phyloP scores from a whole-genome alignment of 1,284 basidiomycete genomes.

The Fistulinella cinereoalba region DNA sequence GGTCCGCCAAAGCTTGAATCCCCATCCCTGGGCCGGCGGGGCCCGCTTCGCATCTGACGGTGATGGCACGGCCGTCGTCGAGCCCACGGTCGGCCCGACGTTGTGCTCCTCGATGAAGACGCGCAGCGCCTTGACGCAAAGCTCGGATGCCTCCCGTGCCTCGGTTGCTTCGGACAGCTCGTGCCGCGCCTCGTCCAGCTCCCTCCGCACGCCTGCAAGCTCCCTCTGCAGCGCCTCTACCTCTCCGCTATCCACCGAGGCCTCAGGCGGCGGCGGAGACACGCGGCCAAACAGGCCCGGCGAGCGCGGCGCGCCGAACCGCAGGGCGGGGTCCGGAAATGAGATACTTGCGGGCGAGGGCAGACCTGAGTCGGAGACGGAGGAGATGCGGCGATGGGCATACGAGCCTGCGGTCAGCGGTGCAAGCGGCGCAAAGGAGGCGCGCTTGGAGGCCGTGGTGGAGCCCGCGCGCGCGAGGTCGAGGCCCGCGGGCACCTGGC shows the following conservation, averaged over 20 bases:
- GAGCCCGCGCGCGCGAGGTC: constrained; percentile 56
- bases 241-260: constrained; percentile 40
- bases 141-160: constrained; percentile 83
- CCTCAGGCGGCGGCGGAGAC: constrained; percentile 41
- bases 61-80: constrained; percentile 21
- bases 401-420: constrained; percentile 46
- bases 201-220: constrained; percentile 51
- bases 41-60: constrained; percentile 40
- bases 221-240: constrained; percentile 62
- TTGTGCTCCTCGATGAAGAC: constrained; percentile 82
- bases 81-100: constrained; percentile 47
- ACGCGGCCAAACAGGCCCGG: constrained; percentile 50
- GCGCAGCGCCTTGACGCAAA: constrained; percentile 76
- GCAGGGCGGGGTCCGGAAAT: too few relatives aligned
- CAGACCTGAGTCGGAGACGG: constrained; percentile 54
- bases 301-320: too few relatives aligned
- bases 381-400: constrained; percentile 65
- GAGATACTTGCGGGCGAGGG: too few relatives aligned
- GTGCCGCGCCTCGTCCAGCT: constrained; percentile 61
- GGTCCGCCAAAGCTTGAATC: constrained; percentile 64
- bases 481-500: constrained; percentile 47
- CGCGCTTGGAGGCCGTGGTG: constrained; percentile 61
- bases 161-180: constrained; percentile 78
- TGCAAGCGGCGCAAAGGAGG: constrained; percentile 69
- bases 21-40: constrained; percentile 40